Evolutionary conservation across 2,329 filamentous ascomycete species (phyloP), one percentile per base, ranked within the genome.

Genomic region (Diaporthe vaccinii): DNA sequence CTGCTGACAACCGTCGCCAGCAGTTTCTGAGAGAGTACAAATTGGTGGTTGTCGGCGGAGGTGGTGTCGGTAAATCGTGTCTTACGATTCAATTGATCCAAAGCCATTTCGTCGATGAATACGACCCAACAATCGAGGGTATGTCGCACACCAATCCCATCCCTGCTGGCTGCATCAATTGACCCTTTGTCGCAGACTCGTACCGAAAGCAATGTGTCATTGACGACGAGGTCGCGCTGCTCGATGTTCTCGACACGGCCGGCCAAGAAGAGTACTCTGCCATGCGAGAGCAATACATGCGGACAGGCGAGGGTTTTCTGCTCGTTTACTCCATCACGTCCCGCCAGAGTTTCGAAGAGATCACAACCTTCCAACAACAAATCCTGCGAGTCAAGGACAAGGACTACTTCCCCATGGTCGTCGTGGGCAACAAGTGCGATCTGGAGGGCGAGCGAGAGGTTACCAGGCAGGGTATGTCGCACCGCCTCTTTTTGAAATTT

Each of bases 171-270:
- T 81, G 36, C 57, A 57, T 65, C 73, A 83, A 79, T 62, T 79
- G 28, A 44, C 28, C 8, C 39, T 6, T 58, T 28, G 41, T 36
- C 69, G 71, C 84, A 99, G 97, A 99, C 84, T 98, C 97, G 78
- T 99, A 99, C 90, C 95, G 97, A 89, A 99, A 99, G 93, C 97
- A 98, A 90, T 98, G 97, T 85, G 93, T 98, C 81, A 98, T 99
- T 84, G 97, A 99, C 84, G 97, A 98, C 81, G 97, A 99, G 87
- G 95, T 98, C 79, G 97, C 97, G 70, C 91, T 99, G 76, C 93
- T 99, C 85, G 97, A 99, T 85, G 97, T 99, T 78, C 93, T 98
- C 84, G 97, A 99, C 86, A 99, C 97, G 73, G 97, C 97, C 78
- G 97, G 97, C 76, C 97, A 99, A 86, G 97, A 99, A 87, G 97